Conservation (phyloP, 179 eudicot species). For the Pouteria campechiana region DNA sequence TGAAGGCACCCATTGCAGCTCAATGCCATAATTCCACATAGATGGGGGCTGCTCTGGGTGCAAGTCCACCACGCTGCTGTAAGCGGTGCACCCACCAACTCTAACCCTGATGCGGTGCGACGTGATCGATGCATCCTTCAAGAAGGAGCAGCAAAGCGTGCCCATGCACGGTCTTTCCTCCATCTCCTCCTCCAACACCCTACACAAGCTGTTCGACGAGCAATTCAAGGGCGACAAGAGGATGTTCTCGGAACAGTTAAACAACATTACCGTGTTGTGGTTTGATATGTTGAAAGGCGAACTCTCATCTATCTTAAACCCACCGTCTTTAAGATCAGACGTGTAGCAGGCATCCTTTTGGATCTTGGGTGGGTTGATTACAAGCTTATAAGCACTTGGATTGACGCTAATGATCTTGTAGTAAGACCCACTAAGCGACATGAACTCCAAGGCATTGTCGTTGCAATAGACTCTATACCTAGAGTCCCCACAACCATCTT, state of each 20-base stretch:
- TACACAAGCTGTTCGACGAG: conserved; percentile 18
- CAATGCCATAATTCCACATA: conserved; percentile 19
- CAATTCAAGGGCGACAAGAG: conserved; percentile 21
- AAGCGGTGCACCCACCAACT: conserved; percentile 24
- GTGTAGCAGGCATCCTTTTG: conserved; percentile 9
- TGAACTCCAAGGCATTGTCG: conserved; percentile 9
- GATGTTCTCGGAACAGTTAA: conserved; percentile 19
- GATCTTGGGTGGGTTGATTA: conserved; percentile 10
- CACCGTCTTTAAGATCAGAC: conserved; percentile 13
- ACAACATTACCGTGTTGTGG: conserved; percentile 17
- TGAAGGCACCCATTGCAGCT: conserved; percentile 28
- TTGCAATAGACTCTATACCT: conserved; percentile 18
- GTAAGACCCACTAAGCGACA: conserved; percentile 11
- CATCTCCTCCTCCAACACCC: conserved; percentile 12
- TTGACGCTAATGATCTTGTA: conserved; percentile 15
- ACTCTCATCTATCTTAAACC: conserved; percentile 9
- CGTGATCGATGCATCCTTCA: conserved; percentile 20
- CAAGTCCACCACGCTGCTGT: conserved; percentile 16
- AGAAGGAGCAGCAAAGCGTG: conserved; percentile 19
- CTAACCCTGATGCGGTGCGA: conserved; percentile 18
- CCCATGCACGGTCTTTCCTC: conserved; percentile 13
- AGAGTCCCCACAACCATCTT: conserved; percentile 15
- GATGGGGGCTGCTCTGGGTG: conserved; percentile 3
- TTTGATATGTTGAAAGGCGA: conserved; percentile 24
- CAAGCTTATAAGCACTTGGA: conserved; percentile 6